Base-by-base conservation (phyloP, 257 asterid species). In the Anisodus acutangulus region DNA sequence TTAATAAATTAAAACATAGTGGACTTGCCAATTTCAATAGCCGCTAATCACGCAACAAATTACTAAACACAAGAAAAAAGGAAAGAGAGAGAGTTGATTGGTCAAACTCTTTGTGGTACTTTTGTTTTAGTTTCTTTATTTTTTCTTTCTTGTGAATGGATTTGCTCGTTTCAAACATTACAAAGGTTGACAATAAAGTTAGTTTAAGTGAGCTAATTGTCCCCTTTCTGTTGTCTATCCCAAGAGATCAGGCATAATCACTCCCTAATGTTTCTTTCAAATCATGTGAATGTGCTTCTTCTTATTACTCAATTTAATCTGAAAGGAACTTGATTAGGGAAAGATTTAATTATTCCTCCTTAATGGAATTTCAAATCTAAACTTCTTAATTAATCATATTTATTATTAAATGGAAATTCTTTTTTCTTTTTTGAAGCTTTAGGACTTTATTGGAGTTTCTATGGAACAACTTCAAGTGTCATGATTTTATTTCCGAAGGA, bases 11-110 rank as follows among this genome's bases (percentile, higher is more conserved):
- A 3, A 76, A 76, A 22, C 26, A 1, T 51, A 22, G 41, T 74
- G 62, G 62, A 74, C 19, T 74, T 49, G 0, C 41, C 43, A 79
- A 57, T 35, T 47, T 85, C 66, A 6, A n/a, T 67, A 69, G n/a
- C 92, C 95, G 93, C 74, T 76, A 88, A 91, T 92, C 85, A 60
- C 94, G 95, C 92, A 87, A 15, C 66, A 82, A 83, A 85, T 87
- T 85, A 78, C 89, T 47, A 47, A 53, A 85, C 79, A 87, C 88
- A 63, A 89, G 84, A 78, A 83, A 43, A 78, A 39, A 13, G 3
- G 9, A 10, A 86, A 57, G 76, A 76, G 78, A 76, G 64, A 82
- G 82, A 87, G 6, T 43, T 58, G 85, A 59, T 89, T 85, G 90
- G 95, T 90, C 95, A 91, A 90, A 88, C 88, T 35, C 87, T 49